These are phyloP conservation scores for Gaillardinia entomophila DNA, from an alignment of 805 yeast species.

Conservation along the genomic window DNA sequence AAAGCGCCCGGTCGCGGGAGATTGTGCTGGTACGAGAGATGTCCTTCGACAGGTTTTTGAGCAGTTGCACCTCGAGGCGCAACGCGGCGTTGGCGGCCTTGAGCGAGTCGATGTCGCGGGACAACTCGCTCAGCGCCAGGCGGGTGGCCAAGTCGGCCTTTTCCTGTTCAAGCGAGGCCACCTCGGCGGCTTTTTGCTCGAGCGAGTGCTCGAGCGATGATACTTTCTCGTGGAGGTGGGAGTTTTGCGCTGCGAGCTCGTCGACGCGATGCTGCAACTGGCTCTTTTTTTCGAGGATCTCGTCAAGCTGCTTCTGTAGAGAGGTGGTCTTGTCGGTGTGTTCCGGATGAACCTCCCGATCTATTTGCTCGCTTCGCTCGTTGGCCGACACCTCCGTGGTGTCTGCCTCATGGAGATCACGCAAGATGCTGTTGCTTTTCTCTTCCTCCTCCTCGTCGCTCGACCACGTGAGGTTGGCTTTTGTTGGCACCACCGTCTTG, in stretches of 20 bases:
- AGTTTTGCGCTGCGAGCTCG: too few relatives aligned
- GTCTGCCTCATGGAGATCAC: neutral
- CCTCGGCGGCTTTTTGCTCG: neutral
- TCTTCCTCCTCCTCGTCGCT: constrained; percentile 71
- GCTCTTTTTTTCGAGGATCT: neutral
- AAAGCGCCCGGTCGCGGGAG: too few relatives aligned
- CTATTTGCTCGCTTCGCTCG: too few relatives aligned
- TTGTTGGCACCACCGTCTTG: constrained; percentile 74
- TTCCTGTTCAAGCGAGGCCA: too few relatives aligned
- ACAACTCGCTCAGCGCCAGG: neutral
- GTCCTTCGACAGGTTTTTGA: constrained; percentile 18
- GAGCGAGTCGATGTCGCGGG: constrained; percentile 22
- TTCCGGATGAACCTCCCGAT: too few relatives aligned
- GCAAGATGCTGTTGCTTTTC: constrained; percentile 8
- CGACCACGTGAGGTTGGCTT: constrained; percentile 83
- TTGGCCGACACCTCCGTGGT: neutral
- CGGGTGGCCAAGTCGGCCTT: neutral
- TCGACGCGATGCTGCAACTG: neutral
- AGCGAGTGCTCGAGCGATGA: too few relatives aligned
- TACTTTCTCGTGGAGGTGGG: too few relatives aligned
- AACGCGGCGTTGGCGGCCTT: constrained; percentile 27
- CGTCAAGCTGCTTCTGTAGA: neutral
- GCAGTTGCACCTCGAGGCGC: constrained; percentile 32
- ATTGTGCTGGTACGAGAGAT: neutral
- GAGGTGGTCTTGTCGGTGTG: too few relatives aligned